Conservation (phyloP, 148 eudicot genomes). For the Rhododendron vialii region DNA sequence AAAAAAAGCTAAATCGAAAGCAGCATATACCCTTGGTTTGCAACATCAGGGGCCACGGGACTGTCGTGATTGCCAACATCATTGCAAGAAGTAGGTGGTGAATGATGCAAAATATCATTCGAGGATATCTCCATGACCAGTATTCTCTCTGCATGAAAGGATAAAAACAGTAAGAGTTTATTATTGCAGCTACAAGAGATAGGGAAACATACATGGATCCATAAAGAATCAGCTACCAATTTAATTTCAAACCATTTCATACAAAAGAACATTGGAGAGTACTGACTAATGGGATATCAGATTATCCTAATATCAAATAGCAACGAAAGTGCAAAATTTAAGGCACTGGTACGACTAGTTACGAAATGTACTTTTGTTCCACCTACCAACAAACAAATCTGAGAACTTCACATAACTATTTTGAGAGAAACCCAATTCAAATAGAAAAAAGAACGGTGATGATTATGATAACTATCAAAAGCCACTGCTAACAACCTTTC, state of each 20-base stretch:
- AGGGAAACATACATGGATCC: background rate
- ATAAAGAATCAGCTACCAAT: background rate
- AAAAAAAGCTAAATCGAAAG: background rate
- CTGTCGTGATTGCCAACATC: constrained; percentile 12
- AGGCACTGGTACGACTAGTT: background rate
- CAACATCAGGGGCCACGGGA: constrained; percentile 1
- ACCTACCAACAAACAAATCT: background rate
- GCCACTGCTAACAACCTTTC: background rate
- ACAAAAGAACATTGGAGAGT: background rate
- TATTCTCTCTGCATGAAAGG: background rate
- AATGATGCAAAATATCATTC: constrained; percentile 17
- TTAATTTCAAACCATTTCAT: background rate
- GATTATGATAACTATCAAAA: background rate
- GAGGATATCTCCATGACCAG: constrained; percentile 13
- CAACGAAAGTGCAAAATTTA: background rate
- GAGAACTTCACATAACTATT: background rate
- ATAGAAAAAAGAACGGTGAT: background rate
- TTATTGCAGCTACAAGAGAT: background rate
- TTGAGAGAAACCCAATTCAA: background rate
- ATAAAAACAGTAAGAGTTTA: background rate
- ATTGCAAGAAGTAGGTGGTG: constrained; percentile 15
- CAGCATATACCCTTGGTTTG: constrained; percentile 13
- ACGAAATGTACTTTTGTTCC: background rate
- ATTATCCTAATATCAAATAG: background rate
- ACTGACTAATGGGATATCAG: background rate